Conservation (phyloP, 768 basidiomycete genomes). For the Suillus bovinus region DNA sequence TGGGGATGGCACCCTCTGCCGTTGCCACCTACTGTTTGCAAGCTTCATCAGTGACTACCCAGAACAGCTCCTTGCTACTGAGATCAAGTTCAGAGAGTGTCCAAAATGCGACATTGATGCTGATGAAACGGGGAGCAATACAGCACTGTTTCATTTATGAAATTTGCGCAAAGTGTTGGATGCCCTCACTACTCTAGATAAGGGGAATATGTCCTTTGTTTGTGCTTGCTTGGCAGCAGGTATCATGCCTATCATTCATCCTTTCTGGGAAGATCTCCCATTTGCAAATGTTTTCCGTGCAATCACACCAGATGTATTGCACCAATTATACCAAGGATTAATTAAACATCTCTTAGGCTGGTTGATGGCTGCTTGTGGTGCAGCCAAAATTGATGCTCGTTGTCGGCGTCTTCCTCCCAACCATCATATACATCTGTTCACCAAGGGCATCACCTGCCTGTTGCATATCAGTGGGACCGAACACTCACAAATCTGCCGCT, state of each 20-base stretch:
- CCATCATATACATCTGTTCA: too few relatives aligned
- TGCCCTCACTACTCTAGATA: constrained; percentile 18
- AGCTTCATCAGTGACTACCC: too few relatives aligned
- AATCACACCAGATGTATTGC: constrained; percentile 36
- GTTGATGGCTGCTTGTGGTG: constrained; percentile 13
- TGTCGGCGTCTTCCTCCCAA: not conserved
- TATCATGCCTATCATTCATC: constrained; percentile 21
- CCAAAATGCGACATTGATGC: not conserved
- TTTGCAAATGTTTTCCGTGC: constrained; percentile 24
- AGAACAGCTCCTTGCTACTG: too few relatives aligned
- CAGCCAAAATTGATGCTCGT: not conserved
- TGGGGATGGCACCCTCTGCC: too few relatives aligned
- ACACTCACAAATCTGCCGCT: too few relatives aligned
- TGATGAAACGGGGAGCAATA: too few relatives aligned
- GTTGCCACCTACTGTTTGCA: too few relatives aligned
- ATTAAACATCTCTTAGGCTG: constrained; percentile 36
- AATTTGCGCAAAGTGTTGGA: not conserved
- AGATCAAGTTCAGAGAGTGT: too few relatives aligned
- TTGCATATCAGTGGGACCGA: too few relatives aligned
- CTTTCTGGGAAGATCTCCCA: constrained; percentile 29
- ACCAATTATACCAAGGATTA: constrained; percentile 38
- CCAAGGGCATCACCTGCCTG: too few relatives aligned
- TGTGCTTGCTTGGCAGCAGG: constrained; percentile 10
- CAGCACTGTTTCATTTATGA: too few relatives aligned
- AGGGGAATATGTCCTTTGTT: constrained; percentile 4